Evolutionary conservation across 179 eudicot species (phyloP).

Genomic region (Carnegiea gigantea): DNA sequence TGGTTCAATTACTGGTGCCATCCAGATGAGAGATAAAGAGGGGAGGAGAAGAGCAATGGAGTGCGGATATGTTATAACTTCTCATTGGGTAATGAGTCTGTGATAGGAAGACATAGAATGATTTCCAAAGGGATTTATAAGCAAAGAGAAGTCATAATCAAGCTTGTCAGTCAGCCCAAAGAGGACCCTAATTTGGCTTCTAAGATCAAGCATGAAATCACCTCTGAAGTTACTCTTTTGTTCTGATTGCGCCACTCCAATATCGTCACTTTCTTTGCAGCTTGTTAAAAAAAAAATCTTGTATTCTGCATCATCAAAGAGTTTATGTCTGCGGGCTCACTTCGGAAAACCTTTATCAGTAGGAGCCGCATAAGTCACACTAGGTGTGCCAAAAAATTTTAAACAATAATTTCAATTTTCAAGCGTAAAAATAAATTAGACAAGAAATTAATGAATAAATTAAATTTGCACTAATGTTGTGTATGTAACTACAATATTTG

Average conservation of each 20-base stretch:
- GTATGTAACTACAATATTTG: no score
- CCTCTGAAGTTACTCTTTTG: slow-evolving; percentile 80
- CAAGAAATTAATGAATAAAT: no score
- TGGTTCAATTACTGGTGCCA: slow-evolving; percentile 95
- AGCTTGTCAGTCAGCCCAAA: slow-evolving; percentile 91
- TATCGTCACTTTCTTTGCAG: slow-evolving; percentile 81
- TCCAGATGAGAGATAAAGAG: slow-evolving; percentile 79
- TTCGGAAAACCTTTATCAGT: no score
- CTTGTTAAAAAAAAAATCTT: slow-evolving; percentile 91
- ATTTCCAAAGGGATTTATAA: slow-evolving; percentile 89
- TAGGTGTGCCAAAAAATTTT: no score
- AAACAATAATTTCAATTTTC: no score
- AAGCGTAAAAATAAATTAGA: no score
- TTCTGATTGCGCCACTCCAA: slow-evolving; percentile 75
- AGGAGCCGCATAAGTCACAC: no score
- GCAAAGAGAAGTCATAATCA: slow-evolving; percentile 80
- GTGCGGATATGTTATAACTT: slow-evolving; percentile 93
- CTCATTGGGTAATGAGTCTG: slow-evolving; percentile 81
- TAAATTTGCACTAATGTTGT: no score
- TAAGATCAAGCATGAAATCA: slow-evolving; percentile 66
- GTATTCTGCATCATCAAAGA: slow-evolving; percentile 97
- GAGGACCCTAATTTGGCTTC: slow-evolving; percentile 83
- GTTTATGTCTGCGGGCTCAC: slow-evolving; percentile 43
- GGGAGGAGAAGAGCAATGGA: slow-evolving; percentile 79
- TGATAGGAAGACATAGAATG: slow-evolving; percentile 87